phyloP scores from a whole-genome alignment of 2,329 filamentous ascomycete genomes.

The Periconia sp. region DNA sequence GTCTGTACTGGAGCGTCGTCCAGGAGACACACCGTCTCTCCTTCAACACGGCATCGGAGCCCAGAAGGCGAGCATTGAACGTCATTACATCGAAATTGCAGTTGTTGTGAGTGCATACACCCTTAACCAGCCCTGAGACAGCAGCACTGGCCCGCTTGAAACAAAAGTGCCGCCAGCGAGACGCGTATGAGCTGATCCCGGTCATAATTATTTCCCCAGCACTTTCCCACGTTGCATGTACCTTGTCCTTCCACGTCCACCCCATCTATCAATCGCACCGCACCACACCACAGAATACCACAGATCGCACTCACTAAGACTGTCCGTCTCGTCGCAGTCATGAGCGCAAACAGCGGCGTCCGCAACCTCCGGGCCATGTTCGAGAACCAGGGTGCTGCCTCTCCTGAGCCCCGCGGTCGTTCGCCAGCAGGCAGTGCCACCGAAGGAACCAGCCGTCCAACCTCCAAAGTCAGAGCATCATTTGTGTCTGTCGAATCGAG shows the following conservation, averaged over 20 bases:
- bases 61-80: conserved; percentile 3
- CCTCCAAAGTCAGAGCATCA: conserved; percentile 50
- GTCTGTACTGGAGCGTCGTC: conserved; percentile 1
- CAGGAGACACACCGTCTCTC: conserved; percentile 5
- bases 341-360: conserved; percentile 49
- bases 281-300: conserved; percentile 11
- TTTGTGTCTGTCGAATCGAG: conserved; percentile 50
- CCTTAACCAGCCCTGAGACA: conserved; percentile 16
- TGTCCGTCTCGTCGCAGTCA: conserved; percentile 42
- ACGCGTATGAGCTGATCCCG: conserved; percentile 25
- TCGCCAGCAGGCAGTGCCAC: conserved; percentile 42
- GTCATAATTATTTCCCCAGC: conserved; percentile 17
- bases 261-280: conserved; percentile 6
- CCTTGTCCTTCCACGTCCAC: conserved; percentile 5
- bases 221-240: conserved; percentile 12
- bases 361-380: conserved; percentile 54
- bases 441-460: conserved; percentile 37
- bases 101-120: conserved; percentile 12
- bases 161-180: conserved; percentile 15
- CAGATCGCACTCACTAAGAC: conserved; percentile 29
- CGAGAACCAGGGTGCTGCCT: conserved; percentile 43
- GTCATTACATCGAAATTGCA: neutral
- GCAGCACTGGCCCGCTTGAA: conserved; percentile 16
- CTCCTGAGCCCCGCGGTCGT: conserved; percentile 48
- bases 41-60: neutral